Conservation (phyloP, 73 alveolate genomes). For the Paramecium tetraurelia region DNA sequence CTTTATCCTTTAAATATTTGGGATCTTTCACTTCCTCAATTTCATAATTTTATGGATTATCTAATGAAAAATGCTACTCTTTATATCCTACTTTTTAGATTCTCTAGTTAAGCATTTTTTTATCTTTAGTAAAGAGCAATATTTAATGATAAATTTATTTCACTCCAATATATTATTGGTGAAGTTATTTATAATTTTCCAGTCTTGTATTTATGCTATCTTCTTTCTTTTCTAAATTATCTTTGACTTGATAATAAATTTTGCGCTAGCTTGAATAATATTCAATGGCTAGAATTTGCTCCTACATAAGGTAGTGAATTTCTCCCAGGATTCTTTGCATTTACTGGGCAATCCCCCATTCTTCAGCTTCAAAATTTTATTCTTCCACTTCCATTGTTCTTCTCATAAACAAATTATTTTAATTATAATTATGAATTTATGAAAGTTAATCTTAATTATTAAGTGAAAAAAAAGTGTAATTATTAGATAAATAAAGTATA, state of each 20-base stretch:
- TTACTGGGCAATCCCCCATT: constrained; percentile 1
- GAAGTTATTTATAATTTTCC: background rate
- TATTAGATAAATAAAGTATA: background rate
- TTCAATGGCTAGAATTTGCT: background rate
- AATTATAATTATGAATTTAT: background rate
- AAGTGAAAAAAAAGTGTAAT: background rate
- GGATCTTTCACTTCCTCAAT: constrained; percentile 8
- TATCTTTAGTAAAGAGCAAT: background rate
- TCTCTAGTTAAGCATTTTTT: background rate
- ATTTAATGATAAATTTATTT: background rate
- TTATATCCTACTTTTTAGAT: background rate
- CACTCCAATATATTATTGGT: background rate
- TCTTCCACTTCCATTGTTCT: constrained; percentile 4
- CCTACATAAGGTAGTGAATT: background rate
- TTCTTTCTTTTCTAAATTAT: background rate
- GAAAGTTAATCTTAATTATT: background rate
- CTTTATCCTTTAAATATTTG: background rate
- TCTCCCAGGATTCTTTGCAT: background rate
- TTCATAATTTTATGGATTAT: background rate
- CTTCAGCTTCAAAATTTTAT: constrained; percentile 21
- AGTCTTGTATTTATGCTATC: background rate
- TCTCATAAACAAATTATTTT: background rate
- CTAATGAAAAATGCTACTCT: background rate
- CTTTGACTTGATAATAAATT: background rate
- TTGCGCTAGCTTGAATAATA: background rate